phyloP scores from a whole-genome alignment of 164 flowering plant genomes.

The Umbellularia californica region DNA sequence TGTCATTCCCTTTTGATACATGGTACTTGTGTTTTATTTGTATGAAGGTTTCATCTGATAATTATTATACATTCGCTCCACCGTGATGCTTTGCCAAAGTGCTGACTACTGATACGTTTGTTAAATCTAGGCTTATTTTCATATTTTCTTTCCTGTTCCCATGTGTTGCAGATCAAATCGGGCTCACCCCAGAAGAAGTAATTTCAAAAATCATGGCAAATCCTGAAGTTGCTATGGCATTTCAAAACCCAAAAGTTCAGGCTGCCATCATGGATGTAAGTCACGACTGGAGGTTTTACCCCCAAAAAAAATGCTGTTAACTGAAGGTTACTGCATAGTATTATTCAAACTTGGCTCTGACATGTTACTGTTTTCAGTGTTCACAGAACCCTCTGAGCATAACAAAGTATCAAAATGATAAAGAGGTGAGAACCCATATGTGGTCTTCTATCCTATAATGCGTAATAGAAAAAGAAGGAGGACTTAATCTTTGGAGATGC shows the following conservation, averaged over 20 bases:
- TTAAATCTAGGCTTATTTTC: neutral
- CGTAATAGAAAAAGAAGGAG: neutral
- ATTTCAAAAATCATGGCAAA: conserved; percentile 93
- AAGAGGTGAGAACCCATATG: conserved; percentile 54
- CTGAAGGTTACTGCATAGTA: neutral
- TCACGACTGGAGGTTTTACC: neutral
- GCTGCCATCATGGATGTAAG: conserved; percentile 98
- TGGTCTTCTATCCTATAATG: neutral
- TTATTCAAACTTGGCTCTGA: conserved; percentile 5
- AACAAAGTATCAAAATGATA: conserved; percentile 88
- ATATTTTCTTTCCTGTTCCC: neutral
- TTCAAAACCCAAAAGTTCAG: conserved; percentile 96
- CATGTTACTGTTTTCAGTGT: conserved; percentile 42
- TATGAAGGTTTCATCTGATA: neutral
- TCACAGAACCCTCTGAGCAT: conserved; percentile 89
- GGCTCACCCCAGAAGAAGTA: conserved; percentile 92
- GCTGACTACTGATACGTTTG: neutral
- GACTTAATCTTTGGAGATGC: neutral
- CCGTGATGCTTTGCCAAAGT: neutral
- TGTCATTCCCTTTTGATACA: neutral
- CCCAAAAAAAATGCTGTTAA: neutral
- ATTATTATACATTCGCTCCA: neutral
- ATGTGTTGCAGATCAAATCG: conserved; percentile 72
- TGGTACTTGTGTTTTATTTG: neutral
- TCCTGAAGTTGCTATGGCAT: conserved; percentile 95